Conservation (phyloP, 2,329 filamentous ascomycete genomes). For the Nemania sp. region DNA sequence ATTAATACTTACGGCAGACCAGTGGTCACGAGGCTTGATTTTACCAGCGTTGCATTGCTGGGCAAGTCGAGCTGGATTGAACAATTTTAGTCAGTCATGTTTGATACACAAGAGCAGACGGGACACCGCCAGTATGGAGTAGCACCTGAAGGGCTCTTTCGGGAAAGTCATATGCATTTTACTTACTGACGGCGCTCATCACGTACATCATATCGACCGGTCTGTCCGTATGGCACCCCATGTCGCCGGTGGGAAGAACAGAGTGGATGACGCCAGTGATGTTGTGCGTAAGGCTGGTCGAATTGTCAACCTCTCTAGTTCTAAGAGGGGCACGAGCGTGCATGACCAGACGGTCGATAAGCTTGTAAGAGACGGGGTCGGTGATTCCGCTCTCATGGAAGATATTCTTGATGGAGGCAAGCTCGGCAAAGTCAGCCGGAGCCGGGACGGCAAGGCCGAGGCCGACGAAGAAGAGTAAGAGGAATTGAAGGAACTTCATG, state of each 20-base stretch:
- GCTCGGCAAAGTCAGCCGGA: not conserved
- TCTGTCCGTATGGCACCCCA: not conserved
- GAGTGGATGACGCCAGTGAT: not conserved
- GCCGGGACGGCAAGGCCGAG: not conserved
- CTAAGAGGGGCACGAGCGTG: not conserved
- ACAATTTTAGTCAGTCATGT: not conserved
- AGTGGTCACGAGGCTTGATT: not conserved
- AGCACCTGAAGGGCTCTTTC: not conserved
- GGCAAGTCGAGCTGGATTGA: not conserved
- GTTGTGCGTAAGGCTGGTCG: not conserved
- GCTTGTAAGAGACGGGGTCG: constrained; percentile 3
- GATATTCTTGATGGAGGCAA: not conserved
- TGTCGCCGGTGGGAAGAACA: not conserved
- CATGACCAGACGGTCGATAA: constrained; percentile 6
- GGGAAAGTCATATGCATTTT: not conserved
- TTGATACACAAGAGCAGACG: not conserved
- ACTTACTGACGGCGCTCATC: constrained; percentile 5
- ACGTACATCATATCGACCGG: constrained; percentile 5
- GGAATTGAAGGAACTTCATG: not conserved
- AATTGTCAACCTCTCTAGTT: not conserved
- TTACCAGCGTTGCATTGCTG: not conserved
- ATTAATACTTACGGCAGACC: not conserved
- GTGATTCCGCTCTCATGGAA: constrained; percentile 5
- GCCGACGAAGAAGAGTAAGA: not conserved
- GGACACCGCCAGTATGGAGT: not conserved